Conservation (phyloP, 1,284 basidiomycete genomes). For the Coniophora puteana region DNA sequence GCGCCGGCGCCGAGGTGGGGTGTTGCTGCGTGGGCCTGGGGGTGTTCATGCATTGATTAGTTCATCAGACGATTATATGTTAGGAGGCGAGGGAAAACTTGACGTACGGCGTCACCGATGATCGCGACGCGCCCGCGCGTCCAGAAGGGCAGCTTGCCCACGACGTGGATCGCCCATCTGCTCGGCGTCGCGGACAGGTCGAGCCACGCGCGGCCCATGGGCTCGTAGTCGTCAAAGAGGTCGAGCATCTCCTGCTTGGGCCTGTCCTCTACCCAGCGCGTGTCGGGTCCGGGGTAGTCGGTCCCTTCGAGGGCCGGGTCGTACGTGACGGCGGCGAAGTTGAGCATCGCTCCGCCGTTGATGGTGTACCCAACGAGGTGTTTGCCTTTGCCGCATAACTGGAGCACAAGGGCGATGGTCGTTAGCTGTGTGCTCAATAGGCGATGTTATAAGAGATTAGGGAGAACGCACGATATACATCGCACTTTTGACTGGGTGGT, state of each 20-base stretch:
- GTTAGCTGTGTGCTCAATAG: no score
- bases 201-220: slow-evolving; percentile 35
- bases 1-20: slow-evolving; percentile 29
- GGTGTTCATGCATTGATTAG: neutral
- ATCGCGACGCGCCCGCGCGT: slow-evolving; percentile 25
- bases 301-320: no score
- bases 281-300: no score
- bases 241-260: slow-evolving; percentile 26
- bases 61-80: no score
- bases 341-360: slow-evolving; percentile 36
- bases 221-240: slow-evolving; percentile 38
- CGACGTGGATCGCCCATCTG: slow-evolving; percentile 28
- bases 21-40: slow-evolving; percentile 28
- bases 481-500: slow-evolving; percentile 22
- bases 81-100: no score
- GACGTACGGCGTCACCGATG: slow-evolving; percentile 32
- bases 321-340: slow-evolving; percentile 36
- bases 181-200: slow-evolving; percentile 29
- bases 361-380: slow-evolving; percentile 43
- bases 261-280: slow-evolving; percentile 32
- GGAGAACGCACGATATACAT: neutral
- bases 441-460: no score
- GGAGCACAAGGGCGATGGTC: neutral
- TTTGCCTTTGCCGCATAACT: slow-evolving; percentile 18
- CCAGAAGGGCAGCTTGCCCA: slow-evolving; percentile 27